Conservation (phyloP, 805 yeast species). For the Ogataea dorogensis region DNA sequence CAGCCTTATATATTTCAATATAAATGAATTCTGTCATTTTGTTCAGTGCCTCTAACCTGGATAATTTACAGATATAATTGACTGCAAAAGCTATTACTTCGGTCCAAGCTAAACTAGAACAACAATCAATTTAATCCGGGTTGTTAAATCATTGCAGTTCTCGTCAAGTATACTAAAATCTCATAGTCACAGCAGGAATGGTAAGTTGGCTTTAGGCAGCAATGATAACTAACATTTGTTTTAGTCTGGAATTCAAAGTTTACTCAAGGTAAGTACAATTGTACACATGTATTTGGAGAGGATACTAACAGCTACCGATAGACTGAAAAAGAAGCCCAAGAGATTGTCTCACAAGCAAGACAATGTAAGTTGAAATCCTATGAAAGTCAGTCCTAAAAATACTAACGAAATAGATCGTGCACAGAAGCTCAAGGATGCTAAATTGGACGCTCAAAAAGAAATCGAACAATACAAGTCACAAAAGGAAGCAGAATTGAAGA, state of each 20-base stretch:
- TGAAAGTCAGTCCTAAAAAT: background rate
- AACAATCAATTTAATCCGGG: no score
- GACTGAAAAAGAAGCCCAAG: constrained; percentile 98
- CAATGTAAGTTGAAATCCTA: constrained; percentile 50
- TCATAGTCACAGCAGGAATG: background rate
- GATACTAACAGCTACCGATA: constrained; percentile 25
- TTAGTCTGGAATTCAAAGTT: constrained; percentile 65
- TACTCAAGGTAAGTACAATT: constrained; percentile 47
- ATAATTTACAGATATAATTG: constrained; percentile 1
- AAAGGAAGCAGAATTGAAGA: constrained; percentile 79
- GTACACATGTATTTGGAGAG: background rate
- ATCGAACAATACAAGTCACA: constrained; percentile 79
- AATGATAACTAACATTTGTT: constrained; percentile 1
- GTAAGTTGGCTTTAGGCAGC: background rate
- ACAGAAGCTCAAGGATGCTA: constrained; percentile 87
- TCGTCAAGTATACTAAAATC: no score
- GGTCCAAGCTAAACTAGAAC: no score
- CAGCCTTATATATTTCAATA: background rate
- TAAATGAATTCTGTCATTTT: constrained; percentile 2
- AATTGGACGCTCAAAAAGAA: constrained; percentile 87
- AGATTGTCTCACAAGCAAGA: constrained; percentile 90
- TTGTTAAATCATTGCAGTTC: no score
- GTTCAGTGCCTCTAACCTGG: constrained; percentile 2
- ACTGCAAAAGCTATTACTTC: constrained; percentile 10
- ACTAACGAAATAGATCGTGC: constrained; percentile 56